phyloP scores from a whole-genome alignment of 768 basidiomycete genomes.

The Pulveroboletus sp. region DNA sequence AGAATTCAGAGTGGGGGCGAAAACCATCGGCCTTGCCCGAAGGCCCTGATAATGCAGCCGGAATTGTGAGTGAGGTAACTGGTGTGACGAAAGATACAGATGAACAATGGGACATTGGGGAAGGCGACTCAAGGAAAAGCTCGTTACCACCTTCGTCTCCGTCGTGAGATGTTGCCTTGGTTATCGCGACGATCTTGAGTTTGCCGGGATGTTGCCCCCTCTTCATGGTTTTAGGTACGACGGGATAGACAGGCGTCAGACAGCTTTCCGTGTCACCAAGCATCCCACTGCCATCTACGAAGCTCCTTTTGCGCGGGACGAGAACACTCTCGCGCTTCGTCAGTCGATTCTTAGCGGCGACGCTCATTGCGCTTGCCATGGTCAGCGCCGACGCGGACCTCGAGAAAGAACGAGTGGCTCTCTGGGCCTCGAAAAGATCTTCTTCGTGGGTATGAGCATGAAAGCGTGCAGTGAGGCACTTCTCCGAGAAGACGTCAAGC shows the following conservation, averaged over 20 bases:
- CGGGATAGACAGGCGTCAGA: not conserved
- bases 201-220: constrained; percentile 24
- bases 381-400: constrained; percentile 57
- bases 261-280: constrained; percentile 16
- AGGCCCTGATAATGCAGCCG: constrained; percentile 13
- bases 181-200: constrained; percentile 26
- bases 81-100: constrained; percentile 29
- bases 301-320: constrained; percentile 55
- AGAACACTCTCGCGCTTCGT: constrained; percentile 68
- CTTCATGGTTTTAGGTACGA: constrained; percentile 10
- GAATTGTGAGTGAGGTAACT: constrained; percentile 18
- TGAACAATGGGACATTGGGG: constrained; percentile 38
- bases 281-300: constrained; percentile 28
- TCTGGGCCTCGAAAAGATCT: constrained; percentile 56
- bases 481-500: constrained; percentile 75
- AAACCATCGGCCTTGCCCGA: constrained; percentile 10
- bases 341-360: constrained; percentile 52
- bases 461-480: constrained; percentile 62
- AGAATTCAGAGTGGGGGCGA: constrained; percentile 27
- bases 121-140: constrained; percentile 28
- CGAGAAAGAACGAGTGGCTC: constrained; percentile 41
- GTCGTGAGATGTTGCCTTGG: constrained; percentile 19
- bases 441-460: constrained; percentile 60
- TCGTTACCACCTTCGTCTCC: constrained; percentile 24
- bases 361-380: constrained; percentile 50